A percentile compares a stretch with the other conserved stretches of the same genome.
Evolutionary conservation across 306 rosid species (phyloP).

Genomic region (Castanea crenata): DNA sequence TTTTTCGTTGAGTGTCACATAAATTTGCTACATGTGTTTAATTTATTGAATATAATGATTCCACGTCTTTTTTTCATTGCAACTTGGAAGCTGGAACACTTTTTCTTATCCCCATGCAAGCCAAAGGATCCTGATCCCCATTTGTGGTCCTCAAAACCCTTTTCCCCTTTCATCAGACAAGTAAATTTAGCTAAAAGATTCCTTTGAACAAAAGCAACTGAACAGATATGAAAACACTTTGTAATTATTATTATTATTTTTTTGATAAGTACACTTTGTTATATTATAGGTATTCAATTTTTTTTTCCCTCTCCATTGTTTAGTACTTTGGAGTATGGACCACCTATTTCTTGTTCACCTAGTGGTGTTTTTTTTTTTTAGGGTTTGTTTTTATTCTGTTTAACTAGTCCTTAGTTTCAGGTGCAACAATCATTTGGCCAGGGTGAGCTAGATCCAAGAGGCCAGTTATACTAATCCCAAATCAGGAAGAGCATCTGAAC

Average conservation of each 20-base stretch:
- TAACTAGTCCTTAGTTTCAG: not conserved
- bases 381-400: not conserved
- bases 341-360: no score
- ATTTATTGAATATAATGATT: accelerated
- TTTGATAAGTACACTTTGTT: not conserved
- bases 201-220: not conserved
- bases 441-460: not conserved
- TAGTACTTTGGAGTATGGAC: not conserved
- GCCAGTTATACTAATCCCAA: not conserved
- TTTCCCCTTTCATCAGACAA: not conserved
- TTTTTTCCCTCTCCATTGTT: not conserved
- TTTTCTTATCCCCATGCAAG: not conserved
- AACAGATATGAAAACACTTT: not conserved
- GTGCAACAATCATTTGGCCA: not conserved
- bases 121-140: not conserved
- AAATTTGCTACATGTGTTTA: accelerated
- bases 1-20: accelerated
- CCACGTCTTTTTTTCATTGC: not conserved
- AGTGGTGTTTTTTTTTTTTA: not conserved
- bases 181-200: not conserved
- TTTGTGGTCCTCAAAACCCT: not conserved
- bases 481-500: not conserved
- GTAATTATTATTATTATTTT: not conserved
- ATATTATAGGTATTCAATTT: not conserved
- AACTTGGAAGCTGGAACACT: not conserved